Evolutionary conservation across 2,329 filamentous ascomycete genomes (phyloP).

Genomic region (Didymella exigua): DNA sequence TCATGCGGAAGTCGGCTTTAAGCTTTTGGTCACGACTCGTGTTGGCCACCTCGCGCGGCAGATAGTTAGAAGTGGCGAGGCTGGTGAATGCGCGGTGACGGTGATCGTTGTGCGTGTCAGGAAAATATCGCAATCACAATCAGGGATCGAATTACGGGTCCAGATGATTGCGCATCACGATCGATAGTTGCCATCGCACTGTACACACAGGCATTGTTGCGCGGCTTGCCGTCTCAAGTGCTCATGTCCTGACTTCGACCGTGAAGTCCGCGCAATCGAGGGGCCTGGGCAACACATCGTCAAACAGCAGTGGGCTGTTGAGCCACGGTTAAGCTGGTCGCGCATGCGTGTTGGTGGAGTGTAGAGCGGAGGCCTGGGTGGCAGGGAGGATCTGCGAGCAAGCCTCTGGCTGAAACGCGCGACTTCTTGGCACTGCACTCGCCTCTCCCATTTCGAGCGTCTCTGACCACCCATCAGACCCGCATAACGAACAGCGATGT

Average conservation of each 20-base stretch:
- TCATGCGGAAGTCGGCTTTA: constrained; percentile 7
- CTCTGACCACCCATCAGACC: constrained; percentile 26
- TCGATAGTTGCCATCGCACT: constrained; percentile 11
- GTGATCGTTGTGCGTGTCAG: constrained; percentile 17
- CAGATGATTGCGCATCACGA: constrained; percentile 15
- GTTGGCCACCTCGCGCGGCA: constrained; percentile 11
- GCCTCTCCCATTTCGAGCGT: constrained; percentile 17
- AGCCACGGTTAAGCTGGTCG: constrained; percentile 26
- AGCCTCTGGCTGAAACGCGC: constrained; percentile 25
- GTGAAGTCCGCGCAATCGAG: not conserved
- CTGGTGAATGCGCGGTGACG: constrained; percentile 16
- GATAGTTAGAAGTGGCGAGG: constrained; percentile 5
- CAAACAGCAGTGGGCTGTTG: constrained; percentile 26
- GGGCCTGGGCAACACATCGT: constrained; percentile 8
- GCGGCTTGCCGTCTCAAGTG: not conserved
- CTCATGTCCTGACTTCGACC: not conserved
- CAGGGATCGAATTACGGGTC: constrained; percentile 11
- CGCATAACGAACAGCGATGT: constrained; percentile 17
- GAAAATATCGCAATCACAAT: constrained; percentile 24
- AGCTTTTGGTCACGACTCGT: constrained; percentile 11
- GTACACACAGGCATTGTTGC: constrained; percentile 4
- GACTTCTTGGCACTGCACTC: constrained; percentile 18
- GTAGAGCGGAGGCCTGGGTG: constrained; percentile 21
- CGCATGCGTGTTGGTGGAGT: constrained; percentile 25
- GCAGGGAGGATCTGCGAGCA: constrained; percentile 29